phyloP scores from a whole-genome alignment of 2,329 filamentous ascomycete species.

The Arthrobotrys iridis region DNA sequence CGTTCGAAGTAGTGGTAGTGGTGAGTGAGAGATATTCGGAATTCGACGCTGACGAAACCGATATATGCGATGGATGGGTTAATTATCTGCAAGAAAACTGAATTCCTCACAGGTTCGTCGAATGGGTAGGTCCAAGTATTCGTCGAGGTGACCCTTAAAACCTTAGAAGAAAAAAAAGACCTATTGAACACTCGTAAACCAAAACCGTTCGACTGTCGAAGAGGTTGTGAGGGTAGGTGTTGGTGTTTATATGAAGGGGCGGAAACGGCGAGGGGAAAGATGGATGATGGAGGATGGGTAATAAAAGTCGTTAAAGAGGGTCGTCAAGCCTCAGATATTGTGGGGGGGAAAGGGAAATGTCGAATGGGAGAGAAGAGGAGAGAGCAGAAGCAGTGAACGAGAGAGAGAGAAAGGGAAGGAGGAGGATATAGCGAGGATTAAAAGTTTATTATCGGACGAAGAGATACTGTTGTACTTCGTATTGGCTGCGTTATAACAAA shows the following conservation, averaged over 20 bases:
- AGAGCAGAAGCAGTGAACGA: neutral
- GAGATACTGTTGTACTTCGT: slow-evolving; percentile 15
- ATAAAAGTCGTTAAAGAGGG: slow-evolving; percentile 51
- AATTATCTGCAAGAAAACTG: slow-evolving; percentile 51
- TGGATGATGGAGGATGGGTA: neutral
- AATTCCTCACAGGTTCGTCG: slow-evolving; percentile 52
- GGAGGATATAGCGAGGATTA: slow-evolving; percentile 45
- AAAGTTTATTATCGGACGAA: slow-evolving; percentile 55
- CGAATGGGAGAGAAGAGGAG: slow-evolving; percentile 41
- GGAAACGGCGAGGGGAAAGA: slow-evolving; percentile 13
- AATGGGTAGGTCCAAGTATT: slow-evolving; percentile 5
- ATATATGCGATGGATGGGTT: slow-evolving; percentile 20
- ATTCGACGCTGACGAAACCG: slow-evolving; percentile 52
- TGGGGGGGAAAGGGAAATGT: no score
- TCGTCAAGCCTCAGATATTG: slow-evolving; percentile 54
- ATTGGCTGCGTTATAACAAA: slow-evolving; percentile 12
- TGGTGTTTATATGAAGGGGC: slow-evolving; percentile 17
- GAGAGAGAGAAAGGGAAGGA: neutral
- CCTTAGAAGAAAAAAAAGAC: slow-evolving; percentile 16
- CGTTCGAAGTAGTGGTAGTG: no score
- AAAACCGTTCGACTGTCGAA: slow-evolving; percentile 30
- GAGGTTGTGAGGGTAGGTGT: slow-evolving; percentile 13
- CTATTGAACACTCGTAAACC: slow-evolving; percentile 42
- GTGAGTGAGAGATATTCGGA: slow-evolving; percentile 41
- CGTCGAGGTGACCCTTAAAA: slow-evolving; percentile 32